Evolutionary conservation across 805 yeast species (phyloP), one percentile per base, ranked within the genome.

Genomic region (Wickerhamomyces chambardii): DNA sequence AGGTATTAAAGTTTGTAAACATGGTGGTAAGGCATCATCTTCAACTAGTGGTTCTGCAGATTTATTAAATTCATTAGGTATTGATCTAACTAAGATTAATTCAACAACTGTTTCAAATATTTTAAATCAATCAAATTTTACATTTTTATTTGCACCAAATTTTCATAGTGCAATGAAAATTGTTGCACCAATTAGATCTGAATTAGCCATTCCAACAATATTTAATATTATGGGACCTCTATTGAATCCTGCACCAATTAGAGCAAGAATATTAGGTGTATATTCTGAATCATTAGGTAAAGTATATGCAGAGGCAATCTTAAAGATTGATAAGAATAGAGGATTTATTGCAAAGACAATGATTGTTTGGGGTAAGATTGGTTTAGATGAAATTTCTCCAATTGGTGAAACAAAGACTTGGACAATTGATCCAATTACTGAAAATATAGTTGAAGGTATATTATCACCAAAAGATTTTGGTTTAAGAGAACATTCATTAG

Each of bases 1-100:
- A 19, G 71, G 73, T 5, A 36, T 90, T 29, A 71, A 73, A 17
- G 80, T 92, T 15, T 84, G 95, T 53, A 92, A 92, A 42, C 99
- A 92, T 56, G 99, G 99, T 17, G 97, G 97, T 12, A 90, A 92
- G 50, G 97, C 98, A 0, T 78, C 95, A 0, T 87, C 97, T 0
- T 85, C 96, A 0, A 59, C 82, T 2, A 84, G 95, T 2, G 99
- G 99, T 1, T 82, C 97, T 2, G 97, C 96, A 5, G 99, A 92
- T 54, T 64, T 92, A 39, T 71, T 92, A 52, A 64, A 71, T 19
- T 68, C 75, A 18, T 66, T 92, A n/a, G 97, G 96, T 0, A 80
- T 87, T n/a, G 84, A 85, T 42, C 64, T 86, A 35, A 63, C 74
- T 43, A 74, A 77, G 46, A 85, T 92, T 22, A 81, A 73, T 41